Base-by-base conservation (phyloP, 2,329 filamentous ascomycete species). In the Fusarium tjaetaba region DNA sequence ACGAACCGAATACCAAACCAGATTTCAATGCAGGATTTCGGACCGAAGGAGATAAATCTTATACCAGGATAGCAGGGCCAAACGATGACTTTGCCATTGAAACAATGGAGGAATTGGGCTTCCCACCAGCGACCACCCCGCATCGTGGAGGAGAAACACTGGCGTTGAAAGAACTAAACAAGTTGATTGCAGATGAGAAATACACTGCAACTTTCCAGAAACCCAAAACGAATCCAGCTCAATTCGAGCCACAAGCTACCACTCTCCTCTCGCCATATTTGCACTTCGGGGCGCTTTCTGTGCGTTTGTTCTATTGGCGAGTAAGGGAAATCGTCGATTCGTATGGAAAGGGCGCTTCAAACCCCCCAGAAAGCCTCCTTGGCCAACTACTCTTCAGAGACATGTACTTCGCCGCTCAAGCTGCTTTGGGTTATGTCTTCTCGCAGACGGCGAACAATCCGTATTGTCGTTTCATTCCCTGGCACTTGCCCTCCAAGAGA, bases 391-490 rank as follows among this genome's bases (percentile, higher is more conserved):
- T 94, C 16, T 95, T 95, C 80, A 87, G 93, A 22, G 93, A 95
- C 79, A 95, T 95, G 93, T 95, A 95, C 81, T 95, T 95, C 75
- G 92, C 88, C 20, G 92, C 93, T 0, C 92, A 95, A 79, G 92
- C 92, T 2, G 86, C 88, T 0, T 83, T 94, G 3, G 93, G 93
- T 0, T 85, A 87, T 38, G 76, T 84, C 1, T 95, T 94, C 74
- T 85, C 83, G 2, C 92, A 93, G 76, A 91, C 91, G 2, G 84
- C 88, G 55, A 88, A 88, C 41, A 95, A 95, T 76, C 80, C 86
- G 1, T 83, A 91, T 71, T 92, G 89, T 43, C 87, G 92, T n/a
- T 94, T 95, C 80, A 89, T 95, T 20, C 92, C 92, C 8, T 95
- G 93, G 93, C 92, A 94, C 77, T 82, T 95, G 4, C 92, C 91